Percentiles rank a stretch among this genome's conserved stretches.
Conservation (phyloP, 345 rosid species). For the Salix suchowensis region DNA sequence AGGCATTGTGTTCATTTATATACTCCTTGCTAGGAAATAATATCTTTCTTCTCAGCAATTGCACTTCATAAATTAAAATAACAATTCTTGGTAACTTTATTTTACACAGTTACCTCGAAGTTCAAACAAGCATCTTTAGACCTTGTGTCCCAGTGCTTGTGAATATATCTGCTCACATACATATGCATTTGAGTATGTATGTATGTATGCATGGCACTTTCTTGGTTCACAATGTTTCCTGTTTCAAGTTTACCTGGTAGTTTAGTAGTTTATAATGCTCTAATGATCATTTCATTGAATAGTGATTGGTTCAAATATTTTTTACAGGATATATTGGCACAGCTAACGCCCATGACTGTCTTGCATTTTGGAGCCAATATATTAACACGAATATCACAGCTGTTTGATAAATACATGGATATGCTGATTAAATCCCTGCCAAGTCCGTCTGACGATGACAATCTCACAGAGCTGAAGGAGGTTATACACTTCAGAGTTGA, state of each 20-base stretch:
- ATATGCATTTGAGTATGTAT: neutral
- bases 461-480: slow-evolving; percentile 74
- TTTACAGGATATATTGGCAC: slow-evolving; percentile 78
- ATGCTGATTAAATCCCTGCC: slow-evolving; percentile 73
- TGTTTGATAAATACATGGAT: slow-evolving; percentile 80
- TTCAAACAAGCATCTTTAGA: neutral
- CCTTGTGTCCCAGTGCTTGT: neutral
- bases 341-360: slow-evolving; percentile 64
- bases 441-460: slow-evolving; percentile 86
- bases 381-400: slow-evolving; percentile 61
- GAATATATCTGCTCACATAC: neutral
- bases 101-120: neutral
- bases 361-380: slow-evolving; percentile 80
- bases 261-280: neutral
- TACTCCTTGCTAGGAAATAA: neutral
- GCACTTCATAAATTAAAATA: neutral
- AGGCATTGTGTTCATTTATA: neutral
- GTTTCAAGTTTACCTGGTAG: neutral
- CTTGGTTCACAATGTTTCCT: neutral
- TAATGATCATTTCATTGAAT: neutral
- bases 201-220: neutral
- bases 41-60: neutral
- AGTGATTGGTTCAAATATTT: slow-evolving; percentile 10
- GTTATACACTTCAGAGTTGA: slow-evolving; percentile 67
- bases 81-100: neutral